A percentile compares a stretch with the other conserved stretches of the same genome.
Conservation (phyloP, 225 moss, liverwort and hornwort genomes). For the Polytrichum formosum region DNA sequence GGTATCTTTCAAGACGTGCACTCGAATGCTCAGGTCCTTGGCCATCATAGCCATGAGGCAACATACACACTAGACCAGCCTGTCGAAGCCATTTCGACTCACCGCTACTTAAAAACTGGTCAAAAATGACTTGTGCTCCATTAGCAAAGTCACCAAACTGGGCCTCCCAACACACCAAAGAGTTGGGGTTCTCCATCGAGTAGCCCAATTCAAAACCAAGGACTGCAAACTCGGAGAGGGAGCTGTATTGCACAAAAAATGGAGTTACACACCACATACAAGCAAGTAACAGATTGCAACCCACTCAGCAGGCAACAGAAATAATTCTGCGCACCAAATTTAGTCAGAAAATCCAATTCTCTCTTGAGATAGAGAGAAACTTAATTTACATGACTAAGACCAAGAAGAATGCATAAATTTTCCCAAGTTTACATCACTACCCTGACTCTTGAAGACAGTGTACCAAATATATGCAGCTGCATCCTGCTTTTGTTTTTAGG, state of each 20-base stretch:
- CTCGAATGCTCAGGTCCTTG: constrained; percentile 99
- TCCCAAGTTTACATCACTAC: no score
- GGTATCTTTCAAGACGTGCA: constrained; percentile 84
- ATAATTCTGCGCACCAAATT: no score
- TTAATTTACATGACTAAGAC: no score
- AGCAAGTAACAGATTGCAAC: neutral
- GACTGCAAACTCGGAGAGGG: constrained; percentile 95
- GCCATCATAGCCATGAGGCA: constrained; percentile 98
- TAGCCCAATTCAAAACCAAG: constrained; percentile 97
- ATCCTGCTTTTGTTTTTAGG: no score
- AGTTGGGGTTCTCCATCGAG: constrained; percentile 95
- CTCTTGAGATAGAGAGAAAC: no score
- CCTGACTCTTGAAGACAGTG: no score
- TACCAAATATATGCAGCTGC: no score
- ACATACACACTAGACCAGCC: constrained; percentile 80
- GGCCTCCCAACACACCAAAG: constrained; percentile 92
- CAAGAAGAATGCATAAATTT: no score
- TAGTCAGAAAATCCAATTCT: no score
- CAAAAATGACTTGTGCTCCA: constrained; percentile 91
- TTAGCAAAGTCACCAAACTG: constrained; percentile 99
- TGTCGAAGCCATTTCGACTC: constrained; percentile 97
- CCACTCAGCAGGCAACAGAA: no score
- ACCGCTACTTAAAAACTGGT: constrained; percentile 95
- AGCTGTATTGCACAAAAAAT: constrained; percentile 51
- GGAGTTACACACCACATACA: constrained; percentile 12